Evolutionary conservation across 139 green algal species (phyloP), one percentile per base, ranked within the genome.

Genomic region (Chlamydomonas sp.): DNA sequence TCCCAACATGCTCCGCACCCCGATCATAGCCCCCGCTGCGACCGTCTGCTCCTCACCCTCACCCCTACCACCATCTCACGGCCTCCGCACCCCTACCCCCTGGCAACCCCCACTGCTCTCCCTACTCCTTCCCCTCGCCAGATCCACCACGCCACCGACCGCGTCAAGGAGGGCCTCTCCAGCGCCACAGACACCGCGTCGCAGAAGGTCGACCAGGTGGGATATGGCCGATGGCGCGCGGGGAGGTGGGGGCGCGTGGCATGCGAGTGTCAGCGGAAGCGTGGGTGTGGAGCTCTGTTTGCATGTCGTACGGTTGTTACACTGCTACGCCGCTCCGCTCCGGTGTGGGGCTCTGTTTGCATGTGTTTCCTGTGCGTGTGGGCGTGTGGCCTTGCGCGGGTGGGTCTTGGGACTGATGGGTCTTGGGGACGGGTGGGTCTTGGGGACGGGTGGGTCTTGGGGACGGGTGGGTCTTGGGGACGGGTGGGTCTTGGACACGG

Each of bases 101-200:
- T 17, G 68, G 15, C 68, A 49, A 49, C 2, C 18, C 69, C 69
- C 69, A 10, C 18, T 57, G 69, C 8, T 31, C 76, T 15, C 9
- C 76, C 59, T 49, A 49, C 5, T 18, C 3, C 82, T 59, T 15
- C 9, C 76, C 59, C 8, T 57, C 5, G 4, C 3, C 82, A 86
- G 82, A 79, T 86, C 31, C 82, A 86, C 71, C 18, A 58, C 20
- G 71, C 71, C 60, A 86, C 82, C 1, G 82, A 86, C 60, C 18
- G 20, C 1, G 82, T 71, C 17, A 79, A 79, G 72, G 71, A 79
- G 60, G 62, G 57, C 15, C 61, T 86, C 59, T 80, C 72, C 60
- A 64, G 72, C 18, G 82, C 82, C 20, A n/a, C 82, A 59, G 71
- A 79, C 61, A 73, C 12, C n/a, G 71, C 82, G 4, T 3, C 66